Conservation (phyloP, 1,139 yeast genomes). For the Diutina siamensis region DNA sequence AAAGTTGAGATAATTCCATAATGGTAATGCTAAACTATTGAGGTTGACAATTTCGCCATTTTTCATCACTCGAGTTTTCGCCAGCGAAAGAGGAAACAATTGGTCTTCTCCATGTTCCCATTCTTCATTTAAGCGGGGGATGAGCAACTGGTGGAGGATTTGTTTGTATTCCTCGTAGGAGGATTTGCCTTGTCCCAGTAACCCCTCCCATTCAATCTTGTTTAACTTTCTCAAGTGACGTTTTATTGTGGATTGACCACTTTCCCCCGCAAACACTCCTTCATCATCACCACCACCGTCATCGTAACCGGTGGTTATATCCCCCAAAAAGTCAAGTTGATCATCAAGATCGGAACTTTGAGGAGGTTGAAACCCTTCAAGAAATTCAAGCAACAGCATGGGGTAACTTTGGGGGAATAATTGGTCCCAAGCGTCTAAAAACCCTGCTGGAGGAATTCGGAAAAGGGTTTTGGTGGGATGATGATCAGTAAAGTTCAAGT, state of each 20-base stretch:
- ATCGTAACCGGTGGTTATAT: constrained; percentile 3
- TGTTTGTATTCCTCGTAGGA: neutral
- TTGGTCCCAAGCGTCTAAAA: constrained; percentile 12
- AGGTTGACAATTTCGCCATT: constrained; percentile 22
- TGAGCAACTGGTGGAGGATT: neutral
- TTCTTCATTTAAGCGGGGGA: neutral
- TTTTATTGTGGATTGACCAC: neutral
- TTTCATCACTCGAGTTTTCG: constrained; percentile 22
- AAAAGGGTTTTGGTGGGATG: constrained; percentile 6
- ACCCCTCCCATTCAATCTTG: constrained; percentile 5
- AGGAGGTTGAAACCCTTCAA: constrained; percentile 8
- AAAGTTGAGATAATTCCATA: constrained; percentile 48
- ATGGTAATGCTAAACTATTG: constrained; percentile 25
- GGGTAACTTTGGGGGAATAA: constrained; percentile 26
- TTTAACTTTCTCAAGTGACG: neutral
- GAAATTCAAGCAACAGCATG: constrained; percentile 22
- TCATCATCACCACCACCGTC: neutral
- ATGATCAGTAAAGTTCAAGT: constrained; percentile 14
- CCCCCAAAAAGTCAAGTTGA: constrained; percentile 4
- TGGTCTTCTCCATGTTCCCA: neutral
- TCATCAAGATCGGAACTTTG: neutral
- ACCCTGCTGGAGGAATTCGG: constrained; percentile 4
- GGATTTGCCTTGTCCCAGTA: neutral
- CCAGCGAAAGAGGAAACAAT: constrained; percentile 15
- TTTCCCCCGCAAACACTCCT: neutral